Evolutionary conservation across 805 yeast genomes (phyloP).

Genomic region (Candida lessepsii): DNA sequence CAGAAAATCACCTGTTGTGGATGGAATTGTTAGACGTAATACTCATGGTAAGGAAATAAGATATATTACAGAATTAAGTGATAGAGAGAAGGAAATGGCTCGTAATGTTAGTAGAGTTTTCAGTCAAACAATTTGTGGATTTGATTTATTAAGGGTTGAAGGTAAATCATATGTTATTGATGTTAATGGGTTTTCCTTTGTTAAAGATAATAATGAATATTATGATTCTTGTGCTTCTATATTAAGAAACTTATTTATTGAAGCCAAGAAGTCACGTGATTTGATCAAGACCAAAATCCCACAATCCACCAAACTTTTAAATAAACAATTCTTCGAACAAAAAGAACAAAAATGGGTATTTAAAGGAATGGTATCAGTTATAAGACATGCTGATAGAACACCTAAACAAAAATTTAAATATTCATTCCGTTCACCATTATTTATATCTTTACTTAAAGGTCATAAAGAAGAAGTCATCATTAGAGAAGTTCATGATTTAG

Average conservation of each 20-base stretch:
- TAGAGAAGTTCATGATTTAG: conserved; percentile 81
- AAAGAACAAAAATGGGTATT: conserved; percentile 92
- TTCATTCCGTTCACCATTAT: conserved; percentile 84
- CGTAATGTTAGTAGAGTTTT: conserved; percentile 69
- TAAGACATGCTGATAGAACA: conserved; percentile 97
- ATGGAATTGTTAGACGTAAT: conserved; percentile 94
- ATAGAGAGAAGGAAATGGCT: conserved; percentile 80
- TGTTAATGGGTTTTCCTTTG: conserved; percentile 97
- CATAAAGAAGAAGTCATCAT: conserved; percentile 95
- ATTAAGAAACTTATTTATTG: conserved; percentile 67
- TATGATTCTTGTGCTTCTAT: conserved; percentile 82
- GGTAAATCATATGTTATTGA: conserved; percentile 92
- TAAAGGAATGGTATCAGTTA: conserved; percentile 86
- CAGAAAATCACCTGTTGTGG: conserved; percentile 98
- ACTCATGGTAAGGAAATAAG: conserved; percentile 97
- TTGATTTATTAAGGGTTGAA: conserved; percentile 85
- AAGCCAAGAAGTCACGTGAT: conserved; percentile 45
- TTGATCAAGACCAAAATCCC: conserved; percentile 39
- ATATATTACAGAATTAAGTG: conserved; percentile 75
- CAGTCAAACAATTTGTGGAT: conserved; percentile 95
- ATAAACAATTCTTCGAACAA: conserved; percentile 47
- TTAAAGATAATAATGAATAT: conserved; percentile 83
- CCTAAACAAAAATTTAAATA: conserved; percentile 98
- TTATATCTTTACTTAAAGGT: conserved; percentile 84
- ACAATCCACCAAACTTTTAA: conserved; percentile 29